Percentiles rank a stretch among this genome's conserved stretches.
These are phyloP conservation scores for Botrytis fragariae DNA, from an alignment of 2,329 filamentous ascomycete genomes.

Conservation along the genomic window DNA sequence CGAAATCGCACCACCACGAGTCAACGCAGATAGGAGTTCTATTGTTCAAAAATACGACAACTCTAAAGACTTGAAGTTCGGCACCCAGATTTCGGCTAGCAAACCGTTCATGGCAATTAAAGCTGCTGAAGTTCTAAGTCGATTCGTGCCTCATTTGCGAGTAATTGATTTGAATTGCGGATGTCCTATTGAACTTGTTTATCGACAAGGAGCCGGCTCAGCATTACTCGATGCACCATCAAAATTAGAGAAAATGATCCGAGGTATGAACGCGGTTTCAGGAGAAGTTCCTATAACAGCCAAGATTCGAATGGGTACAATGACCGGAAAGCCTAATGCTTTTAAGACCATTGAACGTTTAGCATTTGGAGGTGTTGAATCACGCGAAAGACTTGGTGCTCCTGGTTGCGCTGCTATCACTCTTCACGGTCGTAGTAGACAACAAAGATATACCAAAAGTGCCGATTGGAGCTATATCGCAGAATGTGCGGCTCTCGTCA, in stretches of 20 bases:
- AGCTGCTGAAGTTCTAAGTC: constrained; percentile 76
- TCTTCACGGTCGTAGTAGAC: constrained; percentile 86
- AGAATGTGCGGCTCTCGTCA: constrained; percentile 82
- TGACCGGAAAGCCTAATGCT: constrained; percentile 74
- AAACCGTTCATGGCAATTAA: constrained; percentile 90
- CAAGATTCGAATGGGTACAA: constrained; percentile 91
- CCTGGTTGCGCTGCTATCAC: constrained; percentile 93
- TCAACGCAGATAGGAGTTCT: constrained; percentile 46
- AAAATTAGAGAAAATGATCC: constrained; percentile 90
- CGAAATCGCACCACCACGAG: constrained; percentile 70
- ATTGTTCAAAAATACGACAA: constrained; percentile 79
- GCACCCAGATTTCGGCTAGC: constrained; percentile 87
- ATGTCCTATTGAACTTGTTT: constrained; percentile 94
- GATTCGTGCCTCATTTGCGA: constrained; percentile 76
- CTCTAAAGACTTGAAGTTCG: constrained; percentile 79
- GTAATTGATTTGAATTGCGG: constrained; percentile 96
- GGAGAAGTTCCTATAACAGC: constrained; percentile 88
- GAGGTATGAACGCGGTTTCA: constrained; percentile 93
- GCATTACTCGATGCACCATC: constrained; percentile 83
- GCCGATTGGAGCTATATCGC: constrained; percentile 97
- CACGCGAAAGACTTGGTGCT: constrained; percentile 66
- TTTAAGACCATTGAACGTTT: constrained; percentile 79
- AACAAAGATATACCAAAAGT: constrained; percentile 87
- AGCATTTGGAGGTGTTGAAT: constrained; percentile 73
- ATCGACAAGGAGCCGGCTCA: constrained; percentile 81